These are phyloP conservation scores for Saccharomycopsis sp. DNA, from an alignment of 805 yeast species.

Conservation along the genomic window DNA sequence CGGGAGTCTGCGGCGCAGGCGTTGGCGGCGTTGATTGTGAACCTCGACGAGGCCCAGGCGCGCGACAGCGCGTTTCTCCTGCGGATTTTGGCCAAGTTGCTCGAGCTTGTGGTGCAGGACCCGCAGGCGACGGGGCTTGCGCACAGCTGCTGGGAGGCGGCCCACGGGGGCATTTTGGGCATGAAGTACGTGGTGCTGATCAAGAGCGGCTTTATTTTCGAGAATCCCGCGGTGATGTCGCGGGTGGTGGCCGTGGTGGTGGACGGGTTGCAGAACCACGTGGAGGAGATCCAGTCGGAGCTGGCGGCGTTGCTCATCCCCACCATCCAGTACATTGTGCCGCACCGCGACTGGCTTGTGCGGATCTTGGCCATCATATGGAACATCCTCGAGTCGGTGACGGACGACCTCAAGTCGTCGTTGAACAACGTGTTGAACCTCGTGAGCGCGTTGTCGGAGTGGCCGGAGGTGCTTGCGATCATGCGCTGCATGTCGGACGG, in stretches of 20 bases:
- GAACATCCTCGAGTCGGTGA: slow-evolving; percentile 76
- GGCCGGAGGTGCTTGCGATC: slow-evolving; percentile 68
- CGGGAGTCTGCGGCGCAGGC: slow-evolving; percentile 96
- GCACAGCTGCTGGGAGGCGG: slow-evolving; percentile 84
- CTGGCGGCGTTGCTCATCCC: slow-evolving; percentile 92
- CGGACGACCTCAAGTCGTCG: slow-evolving; percentile 90
- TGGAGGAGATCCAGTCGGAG: slow-evolving; percentile 96
- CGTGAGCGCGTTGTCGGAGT: slow-evolving; percentile 79
- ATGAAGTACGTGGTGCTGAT: slow-evolving; percentile 87
- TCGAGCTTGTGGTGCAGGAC: slow-evolving; percentile 64
- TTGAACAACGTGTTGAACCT: slow-evolving; percentile 95
- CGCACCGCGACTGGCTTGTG: slow-evolving; percentile 22
- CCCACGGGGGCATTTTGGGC: slow-evolving; percentile 97
- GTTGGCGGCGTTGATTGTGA: slow-evolving; percentile 79
- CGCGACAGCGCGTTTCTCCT: slow-evolving; percentile 37
- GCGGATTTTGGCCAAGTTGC: slow-evolving; percentile 58
- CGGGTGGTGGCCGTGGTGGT: slow-evolving; percentile 78
- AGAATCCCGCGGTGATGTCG: slow-evolving; percentile 49
- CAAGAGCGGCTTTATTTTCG: slow-evolving; percentile 66
- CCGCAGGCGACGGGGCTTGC: slow-evolving; percentile 34
- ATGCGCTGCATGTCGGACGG: slow-evolving; percentile 46
- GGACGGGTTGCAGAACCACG: slow-evolving; percentile 71
- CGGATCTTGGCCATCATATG: slow-evolving; percentile 61
- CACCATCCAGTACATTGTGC: slow-evolving; percentile 39
- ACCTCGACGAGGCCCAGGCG: slow-evolving; percentile 44